These are phyloP conservation scores for Coccomyxa subellipsoidea DNA, from an alignment of 163 green algal species.

Conservation along the genomic window DNA sequence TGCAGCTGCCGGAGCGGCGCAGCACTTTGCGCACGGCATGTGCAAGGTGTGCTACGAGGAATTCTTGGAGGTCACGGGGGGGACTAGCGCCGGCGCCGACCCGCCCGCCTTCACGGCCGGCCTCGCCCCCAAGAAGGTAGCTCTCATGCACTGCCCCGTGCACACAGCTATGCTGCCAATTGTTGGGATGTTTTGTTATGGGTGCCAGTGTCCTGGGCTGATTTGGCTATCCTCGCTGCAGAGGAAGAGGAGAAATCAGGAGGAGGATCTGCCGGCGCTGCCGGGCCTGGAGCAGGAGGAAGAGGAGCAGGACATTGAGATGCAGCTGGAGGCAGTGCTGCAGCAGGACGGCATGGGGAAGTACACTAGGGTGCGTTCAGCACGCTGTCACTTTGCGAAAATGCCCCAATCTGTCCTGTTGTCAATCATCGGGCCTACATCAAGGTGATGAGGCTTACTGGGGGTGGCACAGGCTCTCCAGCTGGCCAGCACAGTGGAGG, in stretches of 20 bases:
- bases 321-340: background rate
- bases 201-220: no score
- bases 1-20: background rate
- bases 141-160: background rate
- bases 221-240: background rate
- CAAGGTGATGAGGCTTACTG: background rate
- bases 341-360: background rate
- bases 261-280: background rate
- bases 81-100: conserved; percentile 10
- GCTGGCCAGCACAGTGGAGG: background rate
- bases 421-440: no score
- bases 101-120: conserved; percentile 17
- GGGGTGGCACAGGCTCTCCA: background rate
- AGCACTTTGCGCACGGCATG: conserved; percentile 46
- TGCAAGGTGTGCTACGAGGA: conserved; percentile 40
- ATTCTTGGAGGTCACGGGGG: conserved; percentile 13
- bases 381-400: background rate
- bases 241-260: background rate
- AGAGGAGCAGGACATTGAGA: background rate
- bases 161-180: no score
- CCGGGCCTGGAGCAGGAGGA: background rate
- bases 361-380: background rate
- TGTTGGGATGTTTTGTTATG: no score
- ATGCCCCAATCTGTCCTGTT: no score
- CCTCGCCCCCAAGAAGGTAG: background rate